Conservation (phyloP, 1,139 yeast species). For the Yamadazyma atlantica region DNA sequence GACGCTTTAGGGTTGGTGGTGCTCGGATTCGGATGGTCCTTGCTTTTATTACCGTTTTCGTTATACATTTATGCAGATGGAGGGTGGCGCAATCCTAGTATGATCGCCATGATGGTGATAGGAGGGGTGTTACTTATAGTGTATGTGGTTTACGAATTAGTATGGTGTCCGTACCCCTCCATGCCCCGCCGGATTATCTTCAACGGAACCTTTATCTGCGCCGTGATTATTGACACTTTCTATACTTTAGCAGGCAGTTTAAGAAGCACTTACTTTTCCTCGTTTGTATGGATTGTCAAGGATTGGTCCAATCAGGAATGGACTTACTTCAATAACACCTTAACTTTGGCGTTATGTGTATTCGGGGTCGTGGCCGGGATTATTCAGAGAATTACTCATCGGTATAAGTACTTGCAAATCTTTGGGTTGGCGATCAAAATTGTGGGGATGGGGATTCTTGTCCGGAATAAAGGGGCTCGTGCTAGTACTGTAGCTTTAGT, state of each 20-base stretch:
- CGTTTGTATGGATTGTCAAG: conserved; percentile 15
- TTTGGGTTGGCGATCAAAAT: conserved; percentile 27
- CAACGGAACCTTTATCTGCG: conserved; percentile 28
- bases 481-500: conserved; percentile 20
- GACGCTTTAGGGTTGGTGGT: conserved; percentile 32
- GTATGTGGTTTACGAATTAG: conserved; percentile 25
- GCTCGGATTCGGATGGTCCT: conserved; percentile 32
- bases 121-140: conserved; percentile 29
- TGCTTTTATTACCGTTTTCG: conserved; percentile 34
- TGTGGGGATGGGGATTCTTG: conserved; percentile 26
- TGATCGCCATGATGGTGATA: conserved; percentile 36
- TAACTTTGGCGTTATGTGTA: conserved; percentile 30
- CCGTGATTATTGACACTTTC: conserved; percentile 17
- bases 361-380: conserved; percentile 33
- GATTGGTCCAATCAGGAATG: conserved; percentile 27
- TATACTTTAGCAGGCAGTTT: conserved; percentile 22
- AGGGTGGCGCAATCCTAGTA: conserved; percentile 33
- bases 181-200: conserved; percentile 27
- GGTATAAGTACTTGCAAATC: conserved; percentile 29
- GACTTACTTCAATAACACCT: conserved; percentile 32
- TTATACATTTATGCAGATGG: conserved; percentile 19
- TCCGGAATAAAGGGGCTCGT: conserved; percentile 18
- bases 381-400: conserved; percentile 25
- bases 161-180: conserved; percentile 28
- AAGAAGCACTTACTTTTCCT: conserved; percentile 11